Evolutionary conservation across 306 rosid genomes (phyloP).

Genomic region (Dryas alaskensis): DNA sequence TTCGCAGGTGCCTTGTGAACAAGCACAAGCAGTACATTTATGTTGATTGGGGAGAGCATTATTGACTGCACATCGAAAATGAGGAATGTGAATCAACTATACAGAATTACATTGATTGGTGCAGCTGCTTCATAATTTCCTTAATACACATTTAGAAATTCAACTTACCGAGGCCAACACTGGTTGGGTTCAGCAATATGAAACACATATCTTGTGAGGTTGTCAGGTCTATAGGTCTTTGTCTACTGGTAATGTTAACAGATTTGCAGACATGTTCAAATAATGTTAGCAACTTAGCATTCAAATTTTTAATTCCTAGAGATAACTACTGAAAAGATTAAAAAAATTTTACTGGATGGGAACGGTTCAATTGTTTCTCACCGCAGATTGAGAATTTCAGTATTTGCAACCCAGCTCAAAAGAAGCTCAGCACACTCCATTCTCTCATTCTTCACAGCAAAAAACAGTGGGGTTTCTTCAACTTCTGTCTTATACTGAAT

Average conservation of each 20-base stretch:
- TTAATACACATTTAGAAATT: background rate
- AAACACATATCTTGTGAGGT: conserved; percentile 43
- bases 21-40: background rate
- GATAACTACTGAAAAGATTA: background rate
- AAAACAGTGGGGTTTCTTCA: conserved; percentile 51
- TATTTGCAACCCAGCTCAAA: conserved; percentile 44
- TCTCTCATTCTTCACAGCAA: conserved; percentile 43
- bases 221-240: conserved; percentile 45
- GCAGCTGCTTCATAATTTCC: background rate
- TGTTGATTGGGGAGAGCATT: conserved; percentile 23
- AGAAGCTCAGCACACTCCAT: conserved; percentile 40
- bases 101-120: background rate
- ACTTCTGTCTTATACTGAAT: conserved; percentile 33
- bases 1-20: conserved; percentile 20
- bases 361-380: conserved; percentile 11
- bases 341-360: background rate
- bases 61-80: conserved; percentile 27
- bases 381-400: conserved; percentile 44
- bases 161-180: conserved; percentile 34
- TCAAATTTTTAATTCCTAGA: conserved; percentile 2
- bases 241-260: conserved; percentile 30
- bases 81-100: background rate
- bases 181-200: conserved; percentile 34
- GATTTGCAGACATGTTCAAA: background rate
- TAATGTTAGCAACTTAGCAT: background rate